Conservation (phyloP, 176 grass and related monocot genomes). For the Carex cristatella region DNA sequence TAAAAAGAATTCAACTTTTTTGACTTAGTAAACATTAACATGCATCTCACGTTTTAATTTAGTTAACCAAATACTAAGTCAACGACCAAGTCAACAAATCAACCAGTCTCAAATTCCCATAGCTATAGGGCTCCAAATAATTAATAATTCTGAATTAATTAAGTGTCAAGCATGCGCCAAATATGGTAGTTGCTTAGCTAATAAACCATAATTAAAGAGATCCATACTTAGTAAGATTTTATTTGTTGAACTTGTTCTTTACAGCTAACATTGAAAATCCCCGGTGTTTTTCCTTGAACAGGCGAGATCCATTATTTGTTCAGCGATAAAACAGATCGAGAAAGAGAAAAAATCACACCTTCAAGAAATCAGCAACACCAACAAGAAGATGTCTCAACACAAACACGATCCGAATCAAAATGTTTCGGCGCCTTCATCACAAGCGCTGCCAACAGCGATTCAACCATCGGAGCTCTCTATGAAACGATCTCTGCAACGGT, state of each 20-base stretch:
- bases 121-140: neutral
- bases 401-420: neutral
- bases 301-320: slow-evolving; percentile 35
- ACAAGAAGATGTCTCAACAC: neutral
- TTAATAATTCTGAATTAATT: neutral
- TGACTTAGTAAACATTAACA: neutral
- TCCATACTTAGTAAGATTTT: neutral
- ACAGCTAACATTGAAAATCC: neutral
- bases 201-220: neutral
- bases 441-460: neutral
- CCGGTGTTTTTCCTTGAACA: neutral
- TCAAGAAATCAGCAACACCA: neutral
- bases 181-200: neutral
- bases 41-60: neutral
- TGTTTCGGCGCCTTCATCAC: neutral
- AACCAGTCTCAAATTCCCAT: neutral
- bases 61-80: neutral
- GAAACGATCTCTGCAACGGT: slow-evolving; percentile 36
- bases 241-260: neutral
- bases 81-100: neutral
- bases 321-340: slow-evolving; percentile 11
- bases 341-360: neutral
- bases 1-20: neutral
- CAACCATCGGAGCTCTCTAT: slow-evolving; percentile 12
- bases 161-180: neutral